Evolutionary conservation across 1,284 basidiomycete species (phyloP).

Genomic region (Bondarzewia mesenterica): DNA sequence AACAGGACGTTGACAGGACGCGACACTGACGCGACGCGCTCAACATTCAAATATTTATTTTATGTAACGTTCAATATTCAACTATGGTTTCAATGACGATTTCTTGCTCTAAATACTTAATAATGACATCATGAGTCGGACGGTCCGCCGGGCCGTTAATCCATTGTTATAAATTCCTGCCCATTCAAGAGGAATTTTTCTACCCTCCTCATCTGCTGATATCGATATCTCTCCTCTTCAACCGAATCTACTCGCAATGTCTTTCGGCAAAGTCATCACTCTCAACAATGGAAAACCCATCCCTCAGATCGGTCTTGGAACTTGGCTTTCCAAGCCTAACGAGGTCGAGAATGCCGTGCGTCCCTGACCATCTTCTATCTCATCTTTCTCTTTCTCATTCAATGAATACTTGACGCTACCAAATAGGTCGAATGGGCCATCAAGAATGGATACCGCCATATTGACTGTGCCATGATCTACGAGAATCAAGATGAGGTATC

Average conservation of each 20-base stretch:
- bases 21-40: too few species aligned
- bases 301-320: constrained; percentile 76
- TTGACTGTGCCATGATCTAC: constrained; percentile 74
- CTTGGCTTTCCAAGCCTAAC: constrained; percentile 71
- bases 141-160: too few species aligned
- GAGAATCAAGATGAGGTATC: constrained; percentile 68
- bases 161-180: too few species aligned
- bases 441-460: constrained; percentile 68
- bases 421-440: constrained; percentile 66
- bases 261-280: constrained; percentile 44
- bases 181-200: too few species aligned
- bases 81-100: too few species aligned
- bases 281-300: constrained; percentile 45
- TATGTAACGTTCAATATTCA: too few species aligned
- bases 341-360: constrained; percentile 72
- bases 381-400: constrained; percentile 1
- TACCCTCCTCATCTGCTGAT: not conserved
- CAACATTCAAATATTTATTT: too few species aligned
- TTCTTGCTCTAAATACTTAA: not conserved
- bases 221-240: not conserved
- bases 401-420: constrained; percentile 1
- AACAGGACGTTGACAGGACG: too few species aligned
- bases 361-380: not conserved
- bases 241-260: constrained; percentile 35
- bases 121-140: not conserved